Evolutionary conservation across 129 eudicot species (phyloP).

Genomic region (Scalesia atractyloides): DNA sequence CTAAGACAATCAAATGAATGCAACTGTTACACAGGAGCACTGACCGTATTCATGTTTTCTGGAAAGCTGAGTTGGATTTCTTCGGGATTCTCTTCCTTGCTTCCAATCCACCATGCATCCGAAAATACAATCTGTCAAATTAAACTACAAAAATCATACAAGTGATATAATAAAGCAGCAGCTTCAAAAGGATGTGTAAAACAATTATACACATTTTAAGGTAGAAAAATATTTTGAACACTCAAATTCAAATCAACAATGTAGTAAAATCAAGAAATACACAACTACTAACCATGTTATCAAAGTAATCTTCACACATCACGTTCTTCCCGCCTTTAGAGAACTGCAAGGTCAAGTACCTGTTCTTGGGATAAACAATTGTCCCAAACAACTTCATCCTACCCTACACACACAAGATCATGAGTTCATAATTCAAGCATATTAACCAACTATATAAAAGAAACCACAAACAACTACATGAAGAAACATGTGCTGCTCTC

Average conservation of each 20-base stretch:
- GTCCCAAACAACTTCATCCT: constrained; percentile 92
- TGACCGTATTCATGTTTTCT: constrained; percentile 65
- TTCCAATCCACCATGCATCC: constrained; percentile 95
- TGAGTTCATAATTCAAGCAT: constrained; percentile 4
- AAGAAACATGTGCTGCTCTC: neutral
- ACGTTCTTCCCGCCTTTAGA: constrained; percentile 95
- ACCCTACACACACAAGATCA: constrained; percentile 47
- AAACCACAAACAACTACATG: neutral
- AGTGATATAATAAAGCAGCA: neutral
- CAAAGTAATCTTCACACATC: constrained; percentile 91
- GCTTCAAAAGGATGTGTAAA: constrained; percentile 6
- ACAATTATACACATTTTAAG: constrained; percentile 17
- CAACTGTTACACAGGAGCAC: constrained; percentile 16
- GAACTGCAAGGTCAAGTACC: constrained; percentile 92
- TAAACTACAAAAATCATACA: neutral
- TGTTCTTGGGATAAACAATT: constrained; percentile 76
- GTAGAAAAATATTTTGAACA: neutral
- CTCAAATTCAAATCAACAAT: neutral
- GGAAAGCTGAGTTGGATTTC: constrained; percentile 78
- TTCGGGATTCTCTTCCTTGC: constrained; percentile 84
- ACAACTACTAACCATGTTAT: constrained; percentile 67
- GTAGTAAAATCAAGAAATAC: neutral
- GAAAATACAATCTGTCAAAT: constrained; percentile 74
- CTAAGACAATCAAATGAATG: neutral
- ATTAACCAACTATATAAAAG: neutral